These are phyloP conservation scores for Hsuehochloa calcarea DNA, from an alignment of 176 grass and related monocot species.

Conservation along the genomic window DNA sequence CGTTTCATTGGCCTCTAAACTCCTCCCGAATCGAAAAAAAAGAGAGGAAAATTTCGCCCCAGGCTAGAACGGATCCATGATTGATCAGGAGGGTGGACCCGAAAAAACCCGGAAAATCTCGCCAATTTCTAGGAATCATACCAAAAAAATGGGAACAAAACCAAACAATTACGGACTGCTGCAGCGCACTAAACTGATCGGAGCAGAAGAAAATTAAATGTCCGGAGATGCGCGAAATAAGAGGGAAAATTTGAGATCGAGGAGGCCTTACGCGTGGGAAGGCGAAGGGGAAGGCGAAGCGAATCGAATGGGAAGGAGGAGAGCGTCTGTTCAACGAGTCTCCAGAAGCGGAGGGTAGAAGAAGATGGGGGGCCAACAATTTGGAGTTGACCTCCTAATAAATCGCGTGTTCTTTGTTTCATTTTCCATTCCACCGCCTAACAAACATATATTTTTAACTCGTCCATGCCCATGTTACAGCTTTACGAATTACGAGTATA, in stretches of 20 bases:
- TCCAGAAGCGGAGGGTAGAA: neutral
- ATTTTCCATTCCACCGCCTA: neutral
- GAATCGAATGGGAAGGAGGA: neutral
- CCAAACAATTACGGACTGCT: neutral
- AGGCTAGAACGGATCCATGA: neutral
- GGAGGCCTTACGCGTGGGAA: neutral
- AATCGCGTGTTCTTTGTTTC: neutral
- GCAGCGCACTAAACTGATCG: neutral
- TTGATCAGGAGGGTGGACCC: neutral
- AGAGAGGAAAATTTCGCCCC: neutral
- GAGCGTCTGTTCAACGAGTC: neutral
- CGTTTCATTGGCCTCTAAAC: neutral
- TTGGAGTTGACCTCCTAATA: conserved; percentile 3
- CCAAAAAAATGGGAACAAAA: neutral
- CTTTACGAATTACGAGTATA: no score
- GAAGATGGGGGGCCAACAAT: neutral
- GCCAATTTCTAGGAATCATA: neutral
- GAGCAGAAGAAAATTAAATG: neutral
- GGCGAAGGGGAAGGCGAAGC: neutral
- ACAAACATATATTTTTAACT: neutral
- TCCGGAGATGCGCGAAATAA: neutral
- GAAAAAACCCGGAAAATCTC: neutral
- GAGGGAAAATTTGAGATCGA: no score
- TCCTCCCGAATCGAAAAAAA: neutral
- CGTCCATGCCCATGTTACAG: no score